Evolutionary conservation across 805 yeast species (phyloP).

Genomic region (Candida bentonensis): DNA sequence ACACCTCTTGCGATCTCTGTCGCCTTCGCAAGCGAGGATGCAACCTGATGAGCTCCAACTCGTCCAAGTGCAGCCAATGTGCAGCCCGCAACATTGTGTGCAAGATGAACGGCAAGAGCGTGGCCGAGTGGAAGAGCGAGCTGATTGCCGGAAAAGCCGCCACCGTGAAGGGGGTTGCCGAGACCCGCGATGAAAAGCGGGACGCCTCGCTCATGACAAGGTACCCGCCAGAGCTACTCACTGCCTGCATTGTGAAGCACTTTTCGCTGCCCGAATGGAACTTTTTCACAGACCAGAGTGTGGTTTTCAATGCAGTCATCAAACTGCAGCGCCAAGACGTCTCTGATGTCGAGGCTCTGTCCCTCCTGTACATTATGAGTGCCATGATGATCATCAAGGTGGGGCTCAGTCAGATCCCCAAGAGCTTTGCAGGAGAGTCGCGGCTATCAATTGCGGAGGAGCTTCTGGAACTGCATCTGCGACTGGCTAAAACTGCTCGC

Average conservation of each 20-base stretch:
- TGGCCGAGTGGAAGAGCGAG: background rate
- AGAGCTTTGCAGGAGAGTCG: background rate
- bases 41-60: background rate
- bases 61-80: background rate
- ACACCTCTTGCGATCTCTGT: slow-evolving; percentile 1
- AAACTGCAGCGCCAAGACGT: background rate
- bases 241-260: background rate
- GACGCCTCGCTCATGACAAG: background rate
- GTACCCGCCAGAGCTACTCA: background rate
- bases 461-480: background rate
- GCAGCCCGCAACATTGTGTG: background rate
- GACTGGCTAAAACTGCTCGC: background rate
- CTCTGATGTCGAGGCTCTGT: background rate
- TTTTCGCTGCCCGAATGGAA: background rate
- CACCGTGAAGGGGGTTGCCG: no score
- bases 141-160: no score
- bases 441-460: background rate
- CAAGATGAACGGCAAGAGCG: slow-evolving; percentile 1
- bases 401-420: background rate
- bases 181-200: background rate
- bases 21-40: background rate
- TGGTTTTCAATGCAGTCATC: background rate
- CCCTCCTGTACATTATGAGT: background rate
- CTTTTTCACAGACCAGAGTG: background rate
- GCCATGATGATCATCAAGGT: background rate